These are phyloP conservation scores for Psilocybe subaeruginosa DNA, from an alignment of 768 basidiomycete genomes.

Conservation along the genomic window DNA sequence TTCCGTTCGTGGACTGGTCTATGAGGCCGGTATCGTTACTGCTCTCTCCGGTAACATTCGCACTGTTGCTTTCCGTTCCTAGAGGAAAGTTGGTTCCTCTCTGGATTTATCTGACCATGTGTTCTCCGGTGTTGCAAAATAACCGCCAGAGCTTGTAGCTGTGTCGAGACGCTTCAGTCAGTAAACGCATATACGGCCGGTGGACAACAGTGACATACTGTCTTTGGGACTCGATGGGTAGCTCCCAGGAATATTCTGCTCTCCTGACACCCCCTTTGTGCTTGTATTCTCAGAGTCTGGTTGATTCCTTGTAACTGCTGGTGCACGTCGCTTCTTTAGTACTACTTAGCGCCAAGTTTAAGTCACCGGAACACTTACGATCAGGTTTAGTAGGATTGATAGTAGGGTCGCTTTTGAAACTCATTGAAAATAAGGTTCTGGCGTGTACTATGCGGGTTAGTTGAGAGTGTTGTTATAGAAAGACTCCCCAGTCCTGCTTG, in stretches of 20 bases:
- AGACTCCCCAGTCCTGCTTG: background rate
- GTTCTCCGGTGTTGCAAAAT: slow-evolving; percentile 13
- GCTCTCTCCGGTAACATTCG: background rate
- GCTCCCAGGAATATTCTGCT: slow-evolving; percentile 10
- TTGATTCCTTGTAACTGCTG: slow-evolving; percentile 19
- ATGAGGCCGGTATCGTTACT: slow-evolving; percentile 15
- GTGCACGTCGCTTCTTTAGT: background rate
- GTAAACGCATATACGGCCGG: too few species aligned
- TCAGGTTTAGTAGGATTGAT: slow-evolving; percentile 13
- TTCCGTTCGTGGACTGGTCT: slow-evolving; percentile 18
- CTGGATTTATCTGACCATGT: slow-evolving; percentile 17
- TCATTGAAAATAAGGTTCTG: slow-evolving; percentile 3
- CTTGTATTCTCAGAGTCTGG: slow-evolving; percentile 13
- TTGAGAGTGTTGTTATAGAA: background rate
- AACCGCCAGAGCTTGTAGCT: slow-evolving; percentile 20
- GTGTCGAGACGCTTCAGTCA: background rate
- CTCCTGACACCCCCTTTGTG: slow-evolving; percentile 2
- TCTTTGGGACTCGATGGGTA: slow-evolving; percentile 10
- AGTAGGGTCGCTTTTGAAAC: slow-evolving; percentile 13
- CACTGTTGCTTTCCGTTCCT: background rate
- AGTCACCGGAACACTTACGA: slow-evolving; percentile 2
- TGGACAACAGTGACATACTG: background rate
- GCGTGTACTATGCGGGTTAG: background rate
- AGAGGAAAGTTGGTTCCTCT: slow-evolving; percentile 13
- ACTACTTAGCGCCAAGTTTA: background rate